These are phyloP conservation scores for Rutidosis leptorrhynchoides DNA, from an alignment of 129 eudicot genomes.

Conservation along the genomic window DNA sequence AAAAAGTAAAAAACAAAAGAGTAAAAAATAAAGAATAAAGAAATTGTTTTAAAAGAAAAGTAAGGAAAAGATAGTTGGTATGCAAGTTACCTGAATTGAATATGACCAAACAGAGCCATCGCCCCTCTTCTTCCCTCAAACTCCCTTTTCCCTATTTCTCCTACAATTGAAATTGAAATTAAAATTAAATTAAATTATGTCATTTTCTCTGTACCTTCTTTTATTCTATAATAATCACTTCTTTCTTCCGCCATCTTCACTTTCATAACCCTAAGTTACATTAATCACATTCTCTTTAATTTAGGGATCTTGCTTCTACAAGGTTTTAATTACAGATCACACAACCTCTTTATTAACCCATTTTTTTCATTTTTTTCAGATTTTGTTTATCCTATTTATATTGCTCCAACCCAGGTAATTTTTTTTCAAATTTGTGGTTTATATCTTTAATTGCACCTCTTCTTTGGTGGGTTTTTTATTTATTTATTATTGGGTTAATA, in stretches of 20 bases:
- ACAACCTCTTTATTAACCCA: conserved; percentile 14
- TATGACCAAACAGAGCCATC: conserved; percentile 26
- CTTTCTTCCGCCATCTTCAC: conserved; percentile 33
- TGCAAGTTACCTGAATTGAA: conserved; percentile 22
- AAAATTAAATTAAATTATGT: conserved; percentile 3
- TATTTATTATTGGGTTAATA: conserved; percentile 9
- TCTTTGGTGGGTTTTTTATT: conserved; percentile 16
- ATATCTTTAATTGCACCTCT: conserved; percentile 2
- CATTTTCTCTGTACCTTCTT: conserved; percentile 3
- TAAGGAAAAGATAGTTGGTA: not conserved
- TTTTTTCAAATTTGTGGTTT: conserved; percentile 7
- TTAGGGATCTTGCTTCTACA: conserved; percentile 21
- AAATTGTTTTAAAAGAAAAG: no score
- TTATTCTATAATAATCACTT: conserved; percentile 20
- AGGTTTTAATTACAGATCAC: conserved; percentile 23
- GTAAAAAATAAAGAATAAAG: no score
- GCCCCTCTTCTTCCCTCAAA: conserved; percentile 16
- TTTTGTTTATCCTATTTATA: conserved; percentile 12
- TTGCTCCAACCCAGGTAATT: conserved; percentile 28
- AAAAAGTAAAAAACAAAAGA: no score
- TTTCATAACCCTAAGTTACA: conserved; percentile 28
- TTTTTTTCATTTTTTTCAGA: not conserved
- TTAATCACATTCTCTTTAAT: not conserved
- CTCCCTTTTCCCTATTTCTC: not conserved
- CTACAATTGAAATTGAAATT: conserved; percentile 7